Conservation (phyloP, 2,329 filamentous ascomycete species). For the Salinomyces thailandicus region DNA sequence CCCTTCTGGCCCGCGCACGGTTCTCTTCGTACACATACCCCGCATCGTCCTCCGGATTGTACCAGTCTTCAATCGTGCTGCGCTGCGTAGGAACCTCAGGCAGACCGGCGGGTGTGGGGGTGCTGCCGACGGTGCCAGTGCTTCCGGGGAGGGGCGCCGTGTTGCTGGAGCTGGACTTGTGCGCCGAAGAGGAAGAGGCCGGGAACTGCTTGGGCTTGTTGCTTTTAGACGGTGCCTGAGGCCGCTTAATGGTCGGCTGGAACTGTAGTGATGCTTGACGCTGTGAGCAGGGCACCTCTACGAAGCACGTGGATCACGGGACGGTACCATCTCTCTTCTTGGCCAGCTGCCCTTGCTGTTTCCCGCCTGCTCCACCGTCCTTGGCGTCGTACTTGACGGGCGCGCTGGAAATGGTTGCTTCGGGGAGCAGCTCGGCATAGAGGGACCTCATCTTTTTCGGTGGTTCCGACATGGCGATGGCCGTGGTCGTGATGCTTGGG, state of each 20-base stretch:
- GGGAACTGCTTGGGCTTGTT: slow-evolving; percentile 40
- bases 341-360: too few species aligned
- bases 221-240: slow-evolving; percentile 52
- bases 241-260: slow-evolving; percentile 75
- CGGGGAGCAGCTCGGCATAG: slow-evolving; percentile 76
- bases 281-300: slow-evolving; percentile 38
- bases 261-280: slow-evolving; percentile 60
- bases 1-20: slow-evolving; percentile 59
- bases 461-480: slow-evolving; percentile 17
- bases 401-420: slow-evolving; percentile 62
- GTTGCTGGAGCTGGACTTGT: slow-evolving; percentile 19
- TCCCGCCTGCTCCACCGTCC: slow-evolving; percentile 35
- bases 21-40: slow-evolving; percentile 34
- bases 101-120: too few species aligned
- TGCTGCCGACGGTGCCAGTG: too few species aligned
- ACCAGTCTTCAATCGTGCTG: slow-evolving; percentile 68
- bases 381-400: slow-evolving; percentile 64
- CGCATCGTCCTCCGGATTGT: slow-evolving; percentile 68
- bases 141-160: too few species aligned
- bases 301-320: slow-evolving; percentile 19
- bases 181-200: slow-evolving; percentile 30
- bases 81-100: slow-evolving; percentile 28
- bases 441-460: slow-evolving; percentile 20
- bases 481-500: too few species aligned
- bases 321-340: slow-evolving; percentile 54